These are phyloP conservation scores for Metschnikowia continentalis DNA, from an alignment of 805 yeast genomes.

Conservation along the genomic window DNA sequence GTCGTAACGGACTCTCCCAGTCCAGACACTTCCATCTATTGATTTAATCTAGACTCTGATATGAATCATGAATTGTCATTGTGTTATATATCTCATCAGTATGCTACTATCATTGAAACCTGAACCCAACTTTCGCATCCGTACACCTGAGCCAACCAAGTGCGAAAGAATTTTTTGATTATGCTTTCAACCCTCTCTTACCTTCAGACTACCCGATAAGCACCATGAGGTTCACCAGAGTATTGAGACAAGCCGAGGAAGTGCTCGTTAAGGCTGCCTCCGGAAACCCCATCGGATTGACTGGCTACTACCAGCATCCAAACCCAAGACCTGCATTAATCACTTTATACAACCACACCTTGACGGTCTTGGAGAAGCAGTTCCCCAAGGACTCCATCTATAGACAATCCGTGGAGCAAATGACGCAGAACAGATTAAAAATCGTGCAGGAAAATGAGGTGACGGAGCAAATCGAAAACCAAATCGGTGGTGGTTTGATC, in stretches of 20 bases:
- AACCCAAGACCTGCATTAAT: constrained; percentile 77
- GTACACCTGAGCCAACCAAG: constrained; percentile 18
- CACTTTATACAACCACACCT: constrained; percentile 66
- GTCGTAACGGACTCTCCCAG: not conserved
- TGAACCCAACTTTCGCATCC: constrained; percentile 7
- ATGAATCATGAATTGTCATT: not conserved
- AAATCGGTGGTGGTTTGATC: constrained; percentile 77
- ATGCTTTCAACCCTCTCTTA: constrained; percentile 1
- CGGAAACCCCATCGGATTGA: constrained; percentile 76
- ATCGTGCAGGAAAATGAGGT: constrained; percentile 63
- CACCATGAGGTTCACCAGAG: constrained; percentile 39
- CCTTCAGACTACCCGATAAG: not conserved
- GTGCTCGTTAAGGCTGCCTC: constrained; percentile 54
- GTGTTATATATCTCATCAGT: not conserved
- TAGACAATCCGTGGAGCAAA: constrained; percentile 65
- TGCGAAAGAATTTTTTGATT: constrained; percentile 8
- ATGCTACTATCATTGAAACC: not conserved
- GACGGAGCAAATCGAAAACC: constrained; percentile 60
- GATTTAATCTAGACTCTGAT: not conserved
- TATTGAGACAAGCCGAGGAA: constrained; percentile 42
- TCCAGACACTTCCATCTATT: too few species aligned
- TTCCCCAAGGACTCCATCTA: constrained; percentile 74
- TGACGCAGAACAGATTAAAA: constrained; percentile 65
- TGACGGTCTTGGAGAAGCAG: constrained; percentile 51
- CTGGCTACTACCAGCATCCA: constrained; percentile 78